Evolutionary conservation across 2,329 filamentous ascomycete species (phyloP).

Genomic region (Fusarium avenaceum): DNA sequence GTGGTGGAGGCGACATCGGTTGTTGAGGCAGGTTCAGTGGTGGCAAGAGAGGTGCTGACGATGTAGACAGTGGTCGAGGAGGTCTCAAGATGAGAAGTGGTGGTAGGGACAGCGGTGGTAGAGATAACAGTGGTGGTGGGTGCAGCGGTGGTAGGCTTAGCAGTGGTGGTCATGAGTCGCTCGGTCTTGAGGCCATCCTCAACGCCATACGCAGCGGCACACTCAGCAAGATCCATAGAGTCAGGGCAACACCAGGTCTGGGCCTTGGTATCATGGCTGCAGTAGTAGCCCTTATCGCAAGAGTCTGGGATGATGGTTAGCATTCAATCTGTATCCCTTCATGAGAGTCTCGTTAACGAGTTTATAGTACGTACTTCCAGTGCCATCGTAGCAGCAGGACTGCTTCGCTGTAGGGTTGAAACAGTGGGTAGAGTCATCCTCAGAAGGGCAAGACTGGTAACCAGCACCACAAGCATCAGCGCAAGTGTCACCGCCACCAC

Average conservation of each 20-base stretch:
- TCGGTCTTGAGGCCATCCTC: constrained; percentile 59
- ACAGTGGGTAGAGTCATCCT: constrained; percentile 68
- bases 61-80: constrained; percentile 48
- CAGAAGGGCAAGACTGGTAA: constrained; percentile 64
- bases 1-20: constrained; percentile 49
- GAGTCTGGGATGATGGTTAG: constrained; percentile 61
- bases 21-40: constrained; percentile 43
- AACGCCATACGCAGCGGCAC: constrained; percentile 67
- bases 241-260: constrained; percentile 74
- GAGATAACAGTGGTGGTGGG: constrained; percentile 2
- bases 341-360: neutral
- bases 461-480: constrained; percentile 67
- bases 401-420: constrained; percentile 66
- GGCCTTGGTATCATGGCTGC: constrained; percentile 65
- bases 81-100: constrained; percentile 45
- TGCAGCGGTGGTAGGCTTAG: constrained; percentile 27
- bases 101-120: constrained; percentile 35
- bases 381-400: constrained; percentile 69
- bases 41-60: constrained; percentile 42
- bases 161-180: constrained; percentile 49
- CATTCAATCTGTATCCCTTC: neutral
- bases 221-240: constrained; percentile 65
- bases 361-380: constrained; percentile 65
- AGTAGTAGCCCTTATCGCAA: constrained; percentile 73
- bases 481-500: constrained; percentile 64